phyloP scores from a whole-genome alignment of 2,329 filamentous ascomycete genomes.

The Stachybotrys chartarum region DNA sequence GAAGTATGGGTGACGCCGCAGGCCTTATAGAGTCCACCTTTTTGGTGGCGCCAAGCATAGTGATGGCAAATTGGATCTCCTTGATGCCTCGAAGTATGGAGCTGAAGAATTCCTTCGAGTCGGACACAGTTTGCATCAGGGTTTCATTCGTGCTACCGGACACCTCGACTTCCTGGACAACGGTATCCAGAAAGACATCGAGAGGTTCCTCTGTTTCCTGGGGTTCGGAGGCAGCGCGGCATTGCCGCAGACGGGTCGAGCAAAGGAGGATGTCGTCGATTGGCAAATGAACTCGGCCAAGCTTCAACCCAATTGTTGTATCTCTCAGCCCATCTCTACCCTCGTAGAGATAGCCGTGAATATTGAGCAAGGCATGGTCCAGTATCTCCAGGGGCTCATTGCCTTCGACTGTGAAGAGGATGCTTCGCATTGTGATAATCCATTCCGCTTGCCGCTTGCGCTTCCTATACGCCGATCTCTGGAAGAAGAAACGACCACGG shows the following conservation, averaged over 20 bases:
- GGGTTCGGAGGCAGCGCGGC: conserved; percentile 25
- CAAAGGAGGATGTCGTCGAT: conserved; percentile 76
- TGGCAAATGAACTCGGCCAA: conserved; percentile 83
- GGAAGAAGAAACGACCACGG: conserved; percentile 80
- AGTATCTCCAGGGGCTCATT: conserved; percentile 79
- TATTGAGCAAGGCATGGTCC: conserved; percentile 80
- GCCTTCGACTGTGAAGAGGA: conserved; percentile 82
- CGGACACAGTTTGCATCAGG: conserved; percentile 76
- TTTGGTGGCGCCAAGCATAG: conserved; percentile 82
- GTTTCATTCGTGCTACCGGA: conserved; percentile 60
- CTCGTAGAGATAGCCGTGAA: conserved; percentile 85
- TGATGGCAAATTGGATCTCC: conserved; percentile 91
- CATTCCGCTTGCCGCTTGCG: conserved; percentile 75
- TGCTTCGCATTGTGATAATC: conserved; percentile 78
- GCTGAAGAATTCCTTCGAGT: conserved; percentile 86
- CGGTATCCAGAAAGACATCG: conserved; percentile 61
- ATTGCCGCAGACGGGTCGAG: conserved; percentile 45
- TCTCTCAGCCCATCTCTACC: conserved; percentile 82
- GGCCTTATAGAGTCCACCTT: conserved; percentile 63
- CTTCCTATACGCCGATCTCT: conserved; percentile 55
- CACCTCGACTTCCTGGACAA: conserved; percentile 66
- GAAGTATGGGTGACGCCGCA: conserved; percentile 61
- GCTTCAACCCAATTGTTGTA: conserved; percentile 81
- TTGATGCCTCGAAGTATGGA: conserved; percentile 89
- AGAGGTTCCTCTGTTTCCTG: conserved; percentile 34